Percentiles rank a stretch among this genome's conserved stretches.
phyloP scores from a whole-genome alignment of 129 eudicot species.

The Flaveria trinervia region DNA sequence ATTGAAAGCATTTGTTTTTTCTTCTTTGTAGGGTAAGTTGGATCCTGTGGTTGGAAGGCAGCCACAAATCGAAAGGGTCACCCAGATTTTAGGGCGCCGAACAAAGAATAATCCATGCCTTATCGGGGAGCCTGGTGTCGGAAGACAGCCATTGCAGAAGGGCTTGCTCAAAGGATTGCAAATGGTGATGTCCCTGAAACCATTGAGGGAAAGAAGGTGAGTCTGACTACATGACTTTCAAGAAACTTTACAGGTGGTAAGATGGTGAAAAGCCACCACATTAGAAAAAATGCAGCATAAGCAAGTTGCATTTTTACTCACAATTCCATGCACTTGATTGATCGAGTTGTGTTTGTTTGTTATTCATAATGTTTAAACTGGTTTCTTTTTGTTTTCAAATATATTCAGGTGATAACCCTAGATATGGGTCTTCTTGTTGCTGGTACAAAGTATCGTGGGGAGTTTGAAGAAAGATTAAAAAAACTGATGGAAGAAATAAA shows the following conservation, averaged over 20 bases:
- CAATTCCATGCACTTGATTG: neutral
- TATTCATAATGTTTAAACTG: neutral
- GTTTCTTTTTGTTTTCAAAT: slow-evolving; percentile 1
- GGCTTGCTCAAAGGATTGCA: slow-evolving; percentile 89
- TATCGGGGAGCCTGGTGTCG: slow-evolving; percentile 96
- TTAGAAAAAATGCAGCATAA: too few species aligned
- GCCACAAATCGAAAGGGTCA: slow-evolving; percentile 49
- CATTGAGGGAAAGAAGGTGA: slow-evolving; percentile 86
- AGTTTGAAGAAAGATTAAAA: slow-evolving; percentile 55
- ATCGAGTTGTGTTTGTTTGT: slow-evolving; percentile 10
- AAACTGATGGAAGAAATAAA: slow-evolving; percentile 56
- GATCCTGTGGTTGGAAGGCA: slow-evolving; percentile 61
- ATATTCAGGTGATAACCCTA: slow-evolving; percentile 49
- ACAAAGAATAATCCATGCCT: slow-evolving; percentile 92
- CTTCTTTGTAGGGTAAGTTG: slow-evolving; percentile 56
- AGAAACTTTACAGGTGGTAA: neutral
- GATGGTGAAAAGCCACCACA: neutral
- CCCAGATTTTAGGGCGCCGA: slow-evolving; percentile 59
- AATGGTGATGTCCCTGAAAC: slow-evolving; percentile 94
- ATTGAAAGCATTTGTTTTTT: neutral
- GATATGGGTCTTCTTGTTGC: slow-evolving; percentile 68
- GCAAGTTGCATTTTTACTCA: neutral
- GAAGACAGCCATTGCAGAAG: slow-evolving; percentile 95
- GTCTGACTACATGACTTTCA: neutral
- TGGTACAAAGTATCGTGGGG: slow-evolving; percentile 59